These are phyloP conservation scores for Clarireedia hainanense DNA, from an alignment of 2,329 filamentous ascomycete genomes.

Conservation along the genomic window DNA sequence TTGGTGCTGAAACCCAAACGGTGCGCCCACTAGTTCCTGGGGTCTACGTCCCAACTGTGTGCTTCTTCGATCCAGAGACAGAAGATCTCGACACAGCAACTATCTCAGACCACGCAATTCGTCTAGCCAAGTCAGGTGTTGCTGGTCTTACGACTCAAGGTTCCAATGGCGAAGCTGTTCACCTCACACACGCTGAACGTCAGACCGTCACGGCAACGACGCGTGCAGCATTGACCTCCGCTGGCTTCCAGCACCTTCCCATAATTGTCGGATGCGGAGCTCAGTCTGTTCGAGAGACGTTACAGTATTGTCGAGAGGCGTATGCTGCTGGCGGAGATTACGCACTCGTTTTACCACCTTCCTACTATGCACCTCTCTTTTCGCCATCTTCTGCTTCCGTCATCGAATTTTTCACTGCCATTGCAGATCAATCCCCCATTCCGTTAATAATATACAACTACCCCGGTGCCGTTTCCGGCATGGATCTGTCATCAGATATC, in stretches of 20 bases:
- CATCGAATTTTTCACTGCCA: conserved; percentile 50
- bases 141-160: conserved; percentile 56
- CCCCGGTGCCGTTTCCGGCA: conserved; percentile 76
- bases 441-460: conserved; percentile 86
- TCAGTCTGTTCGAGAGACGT: conserved; percentile 57
- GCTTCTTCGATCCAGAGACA: conserved; percentile 58
- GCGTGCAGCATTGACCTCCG: conserved; percentile 50
- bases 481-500: conserved; percentile 84
- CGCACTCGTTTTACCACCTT: conserved; percentile 58
- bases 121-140: conserved; percentile 52
- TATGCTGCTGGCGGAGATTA: conserved; percentile 56
- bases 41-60: conserved; percentile 66
- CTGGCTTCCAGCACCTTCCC: conserved; percentile 49
- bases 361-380: conserved; percentile 57
- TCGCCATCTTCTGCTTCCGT: conserved; percentile 40
- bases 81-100: conserved; percentile 61
- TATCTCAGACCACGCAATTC: conserved; percentile 40
- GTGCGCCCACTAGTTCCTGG: conserved; percentile 39
- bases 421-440: conserved; percentile 61
- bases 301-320: conserved; percentile 57
- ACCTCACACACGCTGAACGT: conserved; percentile 54
- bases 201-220: conserved; percentile 51
- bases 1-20: conserved; percentile 28
- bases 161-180: conserved; percentile 61
- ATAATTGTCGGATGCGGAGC: conserved; percentile 61